A percentile compares a stretch with the other conserved stretches of the same genome.
phyloP scores from a whole-genome alignment of 495 filamentous ascomycete species.

The Neurospora cerealis region DNA sequence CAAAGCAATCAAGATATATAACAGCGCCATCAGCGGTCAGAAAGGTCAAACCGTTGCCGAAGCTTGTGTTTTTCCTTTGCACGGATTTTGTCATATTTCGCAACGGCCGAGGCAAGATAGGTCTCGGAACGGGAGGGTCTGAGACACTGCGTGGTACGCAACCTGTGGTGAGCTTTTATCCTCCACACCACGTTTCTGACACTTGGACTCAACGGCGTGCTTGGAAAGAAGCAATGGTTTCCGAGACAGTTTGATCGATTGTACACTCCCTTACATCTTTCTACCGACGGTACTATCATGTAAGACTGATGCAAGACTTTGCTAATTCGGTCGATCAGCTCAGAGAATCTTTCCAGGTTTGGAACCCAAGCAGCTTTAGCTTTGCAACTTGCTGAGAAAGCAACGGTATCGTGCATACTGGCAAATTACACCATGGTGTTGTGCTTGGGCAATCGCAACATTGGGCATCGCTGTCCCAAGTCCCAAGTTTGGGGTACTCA shows the following conservation, averaged over 20 bases:
- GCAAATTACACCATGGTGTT: background rate
- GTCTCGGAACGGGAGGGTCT: background rate
- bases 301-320: background rate
- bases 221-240: background rate
- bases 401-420: background rate
- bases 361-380: background rate
- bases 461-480: background rate
- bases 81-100: background rate
- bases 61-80: background rate
- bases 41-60: background rate
- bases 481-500: background rate
- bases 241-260: background rate
- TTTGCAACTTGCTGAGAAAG: background rate
- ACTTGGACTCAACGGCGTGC: background rate
- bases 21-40: background rate
- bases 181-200: background rate
- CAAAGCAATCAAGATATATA: background rate
- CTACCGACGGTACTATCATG: background rate
- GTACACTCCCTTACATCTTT: background rate
- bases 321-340: background rate
- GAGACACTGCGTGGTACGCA: background rate
- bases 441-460: background rate
- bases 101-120: background rate
- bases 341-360: background rate
- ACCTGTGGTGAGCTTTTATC: background rate